Evolutionary conservation across 2,329 filamentous ascomycete species (phyloP), one percentile per base, ranked within the genome.

Genomic region (Nothopassalora personata): DNA sequence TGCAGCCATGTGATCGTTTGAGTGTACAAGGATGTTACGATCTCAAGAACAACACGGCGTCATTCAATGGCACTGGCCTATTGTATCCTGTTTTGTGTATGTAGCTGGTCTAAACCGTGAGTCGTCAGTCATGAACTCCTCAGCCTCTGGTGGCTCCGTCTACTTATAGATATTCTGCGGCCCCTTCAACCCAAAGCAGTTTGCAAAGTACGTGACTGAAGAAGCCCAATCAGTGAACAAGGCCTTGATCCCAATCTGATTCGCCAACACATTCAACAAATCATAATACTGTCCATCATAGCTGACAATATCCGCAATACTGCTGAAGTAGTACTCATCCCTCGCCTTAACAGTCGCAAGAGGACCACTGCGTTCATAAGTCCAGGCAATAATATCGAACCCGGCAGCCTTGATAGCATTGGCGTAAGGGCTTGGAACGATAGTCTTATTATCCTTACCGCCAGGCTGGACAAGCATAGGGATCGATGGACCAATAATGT

Each of bases 291-390:
- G 49, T 30, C 56, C 56, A 48, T 57, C 49, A 10, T 57, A 57
- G n/a, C 34, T 46, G 0, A 57, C 56, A 11, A 53, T 53, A 30
- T 57, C 47, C n/a, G 54, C 54, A 43, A 57, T 53, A 46, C 56
- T 57, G 56, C 56, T 57, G 30, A 57, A 57, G 49, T 57, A 57
- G 27, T 57, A 57, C 39, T 57, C 56, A 39, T 34, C 56, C 9
- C 56, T 43, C 11, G 49, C 33, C 56, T 57, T 57, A 23, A 57
- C 56, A 28, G 56, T 57, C 1, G 56, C 56, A 50, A 57, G 19
- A 23, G 56, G 56, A 2, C 56, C 56, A 48, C 56, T 57, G 1
- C 56, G 34, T 18, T 57, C 56, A 39, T 47, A 57, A 23, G 56
- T 53, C 56, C 56, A 57, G 2, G 56, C 56, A 33, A 57, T 57